Conservation (phyloP, 306 rosid species). For the Glycyrrhiza uralensis region DNA sequence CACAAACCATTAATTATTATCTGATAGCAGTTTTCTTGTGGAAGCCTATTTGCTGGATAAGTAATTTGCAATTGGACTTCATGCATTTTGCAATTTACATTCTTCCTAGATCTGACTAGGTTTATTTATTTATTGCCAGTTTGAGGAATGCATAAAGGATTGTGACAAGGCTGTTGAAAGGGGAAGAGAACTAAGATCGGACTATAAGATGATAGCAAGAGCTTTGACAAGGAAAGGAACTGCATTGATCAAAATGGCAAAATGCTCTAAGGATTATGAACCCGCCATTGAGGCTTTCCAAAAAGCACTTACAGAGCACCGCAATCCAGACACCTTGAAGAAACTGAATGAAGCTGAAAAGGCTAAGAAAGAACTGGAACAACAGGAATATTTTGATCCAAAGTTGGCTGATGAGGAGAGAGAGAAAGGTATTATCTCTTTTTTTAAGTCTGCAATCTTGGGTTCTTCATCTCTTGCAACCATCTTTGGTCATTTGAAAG, state of each 20-base stretch:
- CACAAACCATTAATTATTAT: not conserved
- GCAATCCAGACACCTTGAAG: constrained; percentile 83
- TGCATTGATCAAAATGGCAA: constrained; percentile 72
- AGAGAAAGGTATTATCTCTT: constrained; percentile 60
- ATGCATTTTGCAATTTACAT: too few relatives aligned
- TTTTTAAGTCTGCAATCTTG: not conserved
- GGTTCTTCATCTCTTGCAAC: not conserved
- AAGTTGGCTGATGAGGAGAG: constrained; percentile 81
- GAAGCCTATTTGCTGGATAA: not conserved
- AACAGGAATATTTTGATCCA: constrained; percentile 80
- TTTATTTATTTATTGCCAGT: not conserved
- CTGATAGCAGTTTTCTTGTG: not conserved
- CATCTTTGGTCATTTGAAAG: not conserved
- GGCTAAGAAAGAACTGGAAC: constrained; percentile 82
- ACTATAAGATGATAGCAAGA: constrained; percentile 80
- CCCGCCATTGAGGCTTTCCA: constrained; percentile 79
- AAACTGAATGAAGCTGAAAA: constrained; percentile 78
- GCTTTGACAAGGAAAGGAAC: constrained; percentile 89
- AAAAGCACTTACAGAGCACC: constrained; percentile 94
- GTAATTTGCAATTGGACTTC: too few relatives aligned
- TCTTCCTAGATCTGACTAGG: too few relatives aligned
- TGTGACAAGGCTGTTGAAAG: constrained; percentile 90
- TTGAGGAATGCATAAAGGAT: constrained; percentile 74
- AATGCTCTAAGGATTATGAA: constrained; percentile 69
- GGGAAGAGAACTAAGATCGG: constrained; percentile 86